Evolutionary conservation across 2,329 filamentous ascomycete genomes (phyloP).

Genomic region (Dactylellina leptospora): DNA sequence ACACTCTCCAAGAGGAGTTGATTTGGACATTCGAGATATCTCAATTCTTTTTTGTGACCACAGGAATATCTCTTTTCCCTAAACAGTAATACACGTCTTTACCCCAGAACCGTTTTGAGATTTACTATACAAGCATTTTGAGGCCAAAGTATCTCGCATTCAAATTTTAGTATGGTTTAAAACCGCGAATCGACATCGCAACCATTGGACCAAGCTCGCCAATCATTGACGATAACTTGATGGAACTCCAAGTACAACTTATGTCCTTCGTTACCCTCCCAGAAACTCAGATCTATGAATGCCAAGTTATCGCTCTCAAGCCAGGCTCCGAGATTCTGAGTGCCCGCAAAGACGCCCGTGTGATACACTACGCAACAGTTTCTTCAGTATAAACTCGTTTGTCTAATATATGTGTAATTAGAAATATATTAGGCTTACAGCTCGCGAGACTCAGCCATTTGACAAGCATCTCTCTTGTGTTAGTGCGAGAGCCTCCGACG

Average conservation of each 20-base stretch:
- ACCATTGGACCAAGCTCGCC: background rate
- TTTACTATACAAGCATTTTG: no score
- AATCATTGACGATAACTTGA: background rate
- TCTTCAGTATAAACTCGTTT: no score
- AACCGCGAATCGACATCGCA: conserved; percentile 2
- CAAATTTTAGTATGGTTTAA: no score
- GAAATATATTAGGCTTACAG: no score
- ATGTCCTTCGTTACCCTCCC: background rate
- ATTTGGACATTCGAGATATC: no score
- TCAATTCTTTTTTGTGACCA: no score
- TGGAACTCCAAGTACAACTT: conserved; percentile 2
- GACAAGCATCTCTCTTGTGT: background rate
- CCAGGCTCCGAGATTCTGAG: background rate
- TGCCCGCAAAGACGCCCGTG: background rate
- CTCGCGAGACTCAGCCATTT: background rate
- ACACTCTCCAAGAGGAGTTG: no score
- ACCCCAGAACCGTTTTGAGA: no score
- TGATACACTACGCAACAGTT: background rate
- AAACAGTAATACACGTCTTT: no score
- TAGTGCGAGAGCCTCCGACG: background rate
- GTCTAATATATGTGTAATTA: no score
- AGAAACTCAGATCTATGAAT: background rate
- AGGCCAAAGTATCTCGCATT: no score
- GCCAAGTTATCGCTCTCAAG: background rate
- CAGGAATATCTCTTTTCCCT: no score